These are phyloP conservation scores for Licmophora abbreviata DNA, from an alignment of 108 stramenopile species.

Conservation along the genomic window DNA sequence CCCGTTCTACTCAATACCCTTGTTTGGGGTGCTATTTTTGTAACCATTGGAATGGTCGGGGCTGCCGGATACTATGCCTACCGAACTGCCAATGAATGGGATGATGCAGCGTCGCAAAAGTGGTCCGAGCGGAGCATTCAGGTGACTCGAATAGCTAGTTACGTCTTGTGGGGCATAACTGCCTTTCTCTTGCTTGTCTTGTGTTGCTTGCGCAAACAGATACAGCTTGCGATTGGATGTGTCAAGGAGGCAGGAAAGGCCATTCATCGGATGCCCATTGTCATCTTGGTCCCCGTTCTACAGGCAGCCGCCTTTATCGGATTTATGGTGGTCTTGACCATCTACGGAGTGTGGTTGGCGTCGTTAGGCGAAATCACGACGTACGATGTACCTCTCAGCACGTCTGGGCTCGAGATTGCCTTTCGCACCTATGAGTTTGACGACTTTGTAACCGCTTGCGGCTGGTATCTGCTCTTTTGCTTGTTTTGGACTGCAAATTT, in stretches of 20 bases:
- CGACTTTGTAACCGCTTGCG: slow-evolving; percentile 31
- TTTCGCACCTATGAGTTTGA: slow-evolving; percentile 44
- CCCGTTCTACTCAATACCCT: slow-evolving; percentile 68
- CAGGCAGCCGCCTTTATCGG: slow-evolving; percentile 52
- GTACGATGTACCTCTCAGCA: slow-evolving; percentile 12
- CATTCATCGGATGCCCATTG: slow-evolving; percentile 62
- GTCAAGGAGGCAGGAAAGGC: slow-evolving; percentile 81
- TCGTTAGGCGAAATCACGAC: slow-evolving; percentile 62
- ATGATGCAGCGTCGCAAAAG: slow-evolving; percentile 22
- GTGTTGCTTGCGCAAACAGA: slow-evolving; percentile 72
- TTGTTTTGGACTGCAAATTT: slow-evolving; percentile 93
- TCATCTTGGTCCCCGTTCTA: slow-evolving; percentile 74
- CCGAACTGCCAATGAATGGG: slow-evolving; percentile 43
- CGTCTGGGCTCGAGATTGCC: slow-evolving; percentile 10
- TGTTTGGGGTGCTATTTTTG: slow-evolving; percentile 74
- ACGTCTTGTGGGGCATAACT: slow-evolving; percentile 46
- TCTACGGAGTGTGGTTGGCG: slow-evolving; percentile 59
- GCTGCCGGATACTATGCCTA: slow-evolving; percentile 49
- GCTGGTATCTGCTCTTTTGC: slow-evolving; percentile 85
- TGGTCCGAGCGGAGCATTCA: slow-evolving; percentile 33
- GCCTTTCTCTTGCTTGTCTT: slow-evolving; percentile 55
- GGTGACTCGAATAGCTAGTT: slow-evolving; percentile 34
- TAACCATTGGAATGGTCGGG: slow-evolving; percentile 50
- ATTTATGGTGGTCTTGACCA: slow-evolving; percentile 52
- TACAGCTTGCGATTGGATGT: slow-evolving; percentile 79